Evolutionary conservation across 441 rosid species (phyloP), one percentile per base, ranked within the genome.

Genomic region (Populus hybrid): DNA sequence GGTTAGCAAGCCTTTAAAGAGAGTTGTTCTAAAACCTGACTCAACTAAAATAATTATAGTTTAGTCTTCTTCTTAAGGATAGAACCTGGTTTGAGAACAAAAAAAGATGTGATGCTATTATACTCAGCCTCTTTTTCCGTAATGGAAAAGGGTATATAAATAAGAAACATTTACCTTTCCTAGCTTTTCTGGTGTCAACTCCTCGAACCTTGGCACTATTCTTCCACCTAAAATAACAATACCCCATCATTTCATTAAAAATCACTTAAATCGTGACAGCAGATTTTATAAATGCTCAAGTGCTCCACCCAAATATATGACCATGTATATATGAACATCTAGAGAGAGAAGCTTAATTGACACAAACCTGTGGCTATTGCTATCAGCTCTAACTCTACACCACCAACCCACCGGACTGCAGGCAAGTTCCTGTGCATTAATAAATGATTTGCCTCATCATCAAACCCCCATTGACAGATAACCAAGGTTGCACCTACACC

Each of bases 341-440:
- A 40, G 65, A 24, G 6, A 63, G 12, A 63, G 28, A 72, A 80
- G 32, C 20, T 35, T 42, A 70, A 79, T 21, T 14, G 24, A 67
- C n/a, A 78, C 79, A 66, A n/a, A 89, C 99, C 99, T 81, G 99
- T 94, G 71, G 99, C 99, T 77, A 92, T 93, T 70, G 98, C 98
- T 72, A 93, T 97, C 70, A 94, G 93, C 83, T 94, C 98, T 82
- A 97, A 81, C 85, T 97, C 99, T 72, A 97, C 99, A 79, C 98
- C 98, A 74, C 99, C 99, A 36, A 97, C 99, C 99, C 99, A 97
- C 78, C 99, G 91, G 38, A 94, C 99, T 30, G 99, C 99, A 79
- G 99, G 99, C 83, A 97, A 85, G 83, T 94, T 87, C 86, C 98
- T 85, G 85, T 97, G 93, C 97, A 94, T 91, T 78, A 97, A 81